Percentiles rank a stretch among this genome's conserved stretches.
Conservation (phyloP, 2,329 filamentous ascomycete genomes). For the Pseudogymnoascus pannorum region DNA sequence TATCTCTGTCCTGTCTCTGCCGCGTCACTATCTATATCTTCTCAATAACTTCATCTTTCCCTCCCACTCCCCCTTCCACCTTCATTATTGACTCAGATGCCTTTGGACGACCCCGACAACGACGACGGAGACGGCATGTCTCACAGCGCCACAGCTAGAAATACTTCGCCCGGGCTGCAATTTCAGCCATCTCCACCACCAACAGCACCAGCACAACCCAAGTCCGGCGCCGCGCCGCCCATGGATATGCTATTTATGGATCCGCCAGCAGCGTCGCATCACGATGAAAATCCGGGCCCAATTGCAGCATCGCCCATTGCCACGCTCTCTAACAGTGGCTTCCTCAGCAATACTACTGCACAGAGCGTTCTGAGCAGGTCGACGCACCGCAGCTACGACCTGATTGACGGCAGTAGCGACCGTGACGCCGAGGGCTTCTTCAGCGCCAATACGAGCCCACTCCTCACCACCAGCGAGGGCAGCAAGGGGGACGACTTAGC, state of each 20-base stretch:
- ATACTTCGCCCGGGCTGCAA: not conserved
- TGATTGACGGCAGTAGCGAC: not conserved
- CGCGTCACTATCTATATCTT: too few species aligned
- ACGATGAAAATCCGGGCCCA: not conserved
- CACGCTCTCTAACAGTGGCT: not conserved
- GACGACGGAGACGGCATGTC: slow-evolving; percentile 6
- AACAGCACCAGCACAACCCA: not conserved
- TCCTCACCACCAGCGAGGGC: not conserved
- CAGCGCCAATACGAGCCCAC: slow-evolving; percentile 3
- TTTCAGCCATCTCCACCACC: slow-evolving; percentile 3
- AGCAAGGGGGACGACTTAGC: not conserved
- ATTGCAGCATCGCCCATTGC: not conserved
- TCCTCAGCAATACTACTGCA: not conserved
- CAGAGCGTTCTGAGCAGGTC: not conserved
- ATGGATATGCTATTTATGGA: slow-evolving; percentile 6
- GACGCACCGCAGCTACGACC: not conserved
- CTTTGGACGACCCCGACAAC: not conserved
- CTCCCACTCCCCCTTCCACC: not conserved
- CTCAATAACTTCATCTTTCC: not conserved
- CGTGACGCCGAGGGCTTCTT: not conserved
- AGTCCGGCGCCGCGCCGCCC: slow-evolving; percentile 1
- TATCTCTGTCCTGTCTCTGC: too few species aligned
- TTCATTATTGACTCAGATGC: not conserved
- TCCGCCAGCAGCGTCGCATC: slow-evolving; percentile 3
- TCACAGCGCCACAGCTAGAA: not conserved